Evolutionary conservation across 2,329 filamentous ascomycete genomes (phyloP), one percentile per base, ranked within the genome.

Genomic region (Ophiosphaerella herpotricha): DNA sequence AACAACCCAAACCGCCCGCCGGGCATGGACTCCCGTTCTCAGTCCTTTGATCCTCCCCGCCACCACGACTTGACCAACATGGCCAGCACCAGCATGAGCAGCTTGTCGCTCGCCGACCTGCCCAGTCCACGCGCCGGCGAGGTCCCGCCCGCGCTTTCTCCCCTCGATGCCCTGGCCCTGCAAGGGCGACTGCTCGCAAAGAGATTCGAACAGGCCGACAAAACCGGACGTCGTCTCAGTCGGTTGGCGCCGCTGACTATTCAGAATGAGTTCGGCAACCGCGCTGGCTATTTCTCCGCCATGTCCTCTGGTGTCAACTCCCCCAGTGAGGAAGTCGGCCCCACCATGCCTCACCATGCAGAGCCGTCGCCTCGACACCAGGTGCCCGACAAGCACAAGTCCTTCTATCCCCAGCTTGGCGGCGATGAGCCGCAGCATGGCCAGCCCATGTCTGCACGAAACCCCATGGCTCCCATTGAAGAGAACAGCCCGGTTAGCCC

Each of bases 81-180:
- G 34, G 52, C 60, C 51, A 62, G 59, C 59, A 64, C 63, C 60
- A 70, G 65, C 60, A 66, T 65, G 57, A 61, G 57, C 62, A 68
- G 61, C 45, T 57, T 71, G 47, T 68, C 70, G 23, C 61, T 72
- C 46, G 57, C 63, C 42, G 70, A 73, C 62, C 71, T 80, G 21
- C 77, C 78, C 39, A 79, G 78, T 50, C 78, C 78, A 35, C 75
- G 77, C 48, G 69, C 74, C n/a, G 78, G 78, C 70, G 74, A 85
- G 63, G 83, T 89, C 1, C 93, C 94, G 16, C 94, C 94, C 5
- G 89, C 94, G 44, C 81, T 97, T 48, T 97, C 94, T 7, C 94
- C 94, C 9, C 83, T 99, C 58, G 94, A 99, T 80, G 93, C 93
- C 40, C 95, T 99, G 70, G 93, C 93, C 18, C 82, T 93, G 55